Conservation (phyloP, 192 early-diverging fungal species). For the Rhizoclosmatium sp. region DNA sequence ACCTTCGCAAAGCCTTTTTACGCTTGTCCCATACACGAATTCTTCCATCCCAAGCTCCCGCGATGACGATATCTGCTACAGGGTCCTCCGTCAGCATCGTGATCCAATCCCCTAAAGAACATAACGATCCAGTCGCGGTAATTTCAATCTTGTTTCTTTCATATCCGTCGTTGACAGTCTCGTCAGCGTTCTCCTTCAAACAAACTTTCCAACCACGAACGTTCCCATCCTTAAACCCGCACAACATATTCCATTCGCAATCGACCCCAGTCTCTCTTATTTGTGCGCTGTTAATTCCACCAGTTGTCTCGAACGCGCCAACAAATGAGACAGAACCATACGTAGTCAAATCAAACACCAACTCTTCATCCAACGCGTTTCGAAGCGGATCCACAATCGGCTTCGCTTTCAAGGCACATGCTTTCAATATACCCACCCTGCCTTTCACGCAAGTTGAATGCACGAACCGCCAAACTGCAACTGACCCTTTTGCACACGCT, state of each 20-base stretch:
- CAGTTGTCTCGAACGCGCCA: constrained; percentile 19
- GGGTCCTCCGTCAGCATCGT: constrained; percentile 12
- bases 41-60: constrained; percentile 34
- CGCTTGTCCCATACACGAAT: constrained; percentile 37
- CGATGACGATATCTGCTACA: constrained; percentile 3
- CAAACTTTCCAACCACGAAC: constrained; percentile 14
- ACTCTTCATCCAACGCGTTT: background rate
- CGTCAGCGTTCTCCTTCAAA: background rate
- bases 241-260: background rate
- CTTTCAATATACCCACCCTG: no score
- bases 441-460: background rate
- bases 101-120: constrained; percentile 33
- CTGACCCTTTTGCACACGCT: constrained; percentile 16
- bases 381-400: background rate
- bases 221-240: constrained; percentile 37
- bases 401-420: background rate
- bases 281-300: constrained; percentile 29
- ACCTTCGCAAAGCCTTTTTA: constrained; percentile 18
- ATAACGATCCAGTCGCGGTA: background rate
- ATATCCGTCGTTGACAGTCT: background rate
- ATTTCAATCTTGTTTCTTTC: background rate
- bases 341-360: background rate
- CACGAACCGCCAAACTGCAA: constrained; percentile 14
- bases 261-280: background rate
- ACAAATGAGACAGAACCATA: background rate